Evolutionary conservation across 1,284 basidiomycete species (phyloP).

Genomic region (Naganishia sp.): DNA sequence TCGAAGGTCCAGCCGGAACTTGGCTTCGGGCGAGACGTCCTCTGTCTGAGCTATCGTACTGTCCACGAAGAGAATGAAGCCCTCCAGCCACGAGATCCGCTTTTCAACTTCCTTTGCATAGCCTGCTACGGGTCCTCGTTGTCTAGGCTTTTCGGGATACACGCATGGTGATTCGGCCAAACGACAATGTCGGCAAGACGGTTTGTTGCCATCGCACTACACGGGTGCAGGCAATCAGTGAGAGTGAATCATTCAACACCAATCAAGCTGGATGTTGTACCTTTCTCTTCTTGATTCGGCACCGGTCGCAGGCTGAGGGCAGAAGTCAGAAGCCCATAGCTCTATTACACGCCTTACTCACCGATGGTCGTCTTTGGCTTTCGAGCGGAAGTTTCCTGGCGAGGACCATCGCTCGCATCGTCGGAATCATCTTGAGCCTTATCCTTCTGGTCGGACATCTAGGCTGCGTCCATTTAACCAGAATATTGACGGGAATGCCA

Average conservation of each 20-base stretch:
- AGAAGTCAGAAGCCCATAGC: not conserved
- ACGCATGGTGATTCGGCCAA: slow-evolving; percentile 19
- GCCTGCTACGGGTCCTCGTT: slow-evolving; percentile 26
- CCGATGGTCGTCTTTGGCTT: slow-evolving; percentile 24
- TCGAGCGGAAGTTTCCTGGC: slow-evolving; percentile 6
- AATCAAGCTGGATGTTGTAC: not conserved
- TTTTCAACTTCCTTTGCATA: slow-evolving; percentile 25
- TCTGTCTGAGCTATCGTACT: slow-evolving; percentile 1
- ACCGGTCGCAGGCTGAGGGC: slow-evolving; percentile 14
- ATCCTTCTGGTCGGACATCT: slow-evolving; percentile 21
- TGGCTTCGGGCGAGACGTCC: not conserved
- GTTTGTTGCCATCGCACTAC: slow-evolving; percentile 22
- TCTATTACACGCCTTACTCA: not conserved
- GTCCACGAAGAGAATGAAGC: slow-evolving; percentile 21
- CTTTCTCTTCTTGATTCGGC: slow-evolving; percentile 26
- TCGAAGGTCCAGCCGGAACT: slow-evolving; percentile 3
- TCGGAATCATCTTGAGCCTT: slow-evolving; percentile 15
- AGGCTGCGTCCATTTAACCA: slow-evolving; percentile 2
- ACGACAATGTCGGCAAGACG: slow-evolving; percentile 25
- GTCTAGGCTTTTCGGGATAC: slow-evolving; percentile 27
- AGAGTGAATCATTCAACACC: not conserved
- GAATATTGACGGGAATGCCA: not conserved
- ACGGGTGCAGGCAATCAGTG: not conserved
- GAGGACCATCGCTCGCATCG: slow-evolving; percentile 12
- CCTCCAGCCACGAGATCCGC: slow-evolving; percentile 24